Evolutionary conservation across 257 asterid genomes (phyloP).

Genomic region (Haberlea rhodopensis): DNA sequence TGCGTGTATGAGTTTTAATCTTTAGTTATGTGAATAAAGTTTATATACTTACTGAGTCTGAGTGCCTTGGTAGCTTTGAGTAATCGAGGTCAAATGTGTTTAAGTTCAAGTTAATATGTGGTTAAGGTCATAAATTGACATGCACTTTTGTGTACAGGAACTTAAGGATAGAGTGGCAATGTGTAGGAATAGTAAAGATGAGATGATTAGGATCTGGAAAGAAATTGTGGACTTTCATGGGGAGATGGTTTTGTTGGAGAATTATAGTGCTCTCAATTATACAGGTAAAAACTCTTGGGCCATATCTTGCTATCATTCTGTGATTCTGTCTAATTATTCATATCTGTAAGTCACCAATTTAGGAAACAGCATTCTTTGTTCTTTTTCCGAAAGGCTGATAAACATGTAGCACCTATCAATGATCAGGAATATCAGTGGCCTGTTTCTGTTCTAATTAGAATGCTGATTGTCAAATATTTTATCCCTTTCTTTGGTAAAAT

Average conservation of each 20-base stretch:
- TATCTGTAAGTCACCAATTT: too few relatives aligned
- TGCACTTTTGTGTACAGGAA: conserved; percentile 44
- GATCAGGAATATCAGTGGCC: not conserved
- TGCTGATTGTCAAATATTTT: not conserved
- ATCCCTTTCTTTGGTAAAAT: not conserved
- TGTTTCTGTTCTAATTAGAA: not conserved
- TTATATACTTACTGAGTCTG: too few relatives aligned
- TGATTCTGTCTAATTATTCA: too few relatives aligned
- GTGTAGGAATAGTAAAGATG: conserved; percentile 56
- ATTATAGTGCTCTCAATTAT: conserved; percentile 89
- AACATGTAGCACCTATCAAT: not conserved
- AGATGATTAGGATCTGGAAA: conserved; percentile 59
- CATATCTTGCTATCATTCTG: not conserved
- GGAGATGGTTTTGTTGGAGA: conserved; percentile 93
- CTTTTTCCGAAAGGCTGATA: not conserved
- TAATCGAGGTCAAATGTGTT: not conserved
- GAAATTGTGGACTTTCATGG: conserved; percentile 94
- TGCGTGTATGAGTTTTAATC: too few relatives aligned
- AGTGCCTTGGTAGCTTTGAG: too few relatives aligned
- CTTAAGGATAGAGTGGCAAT: conserved; percentile 72
- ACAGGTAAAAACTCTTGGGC: conserved; percentile 47
- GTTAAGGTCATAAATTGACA: not conserved
- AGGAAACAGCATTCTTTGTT: too few relatives aligned
- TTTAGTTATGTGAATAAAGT: too few relatives aligned
- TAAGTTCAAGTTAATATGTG: not conserved